Evolutionary conservation across 2,329 filamentous ascomycete species (phyloP), one percentile per base, ranked within the genome.

Genomic region (Verticillium isaacii): DNA sequence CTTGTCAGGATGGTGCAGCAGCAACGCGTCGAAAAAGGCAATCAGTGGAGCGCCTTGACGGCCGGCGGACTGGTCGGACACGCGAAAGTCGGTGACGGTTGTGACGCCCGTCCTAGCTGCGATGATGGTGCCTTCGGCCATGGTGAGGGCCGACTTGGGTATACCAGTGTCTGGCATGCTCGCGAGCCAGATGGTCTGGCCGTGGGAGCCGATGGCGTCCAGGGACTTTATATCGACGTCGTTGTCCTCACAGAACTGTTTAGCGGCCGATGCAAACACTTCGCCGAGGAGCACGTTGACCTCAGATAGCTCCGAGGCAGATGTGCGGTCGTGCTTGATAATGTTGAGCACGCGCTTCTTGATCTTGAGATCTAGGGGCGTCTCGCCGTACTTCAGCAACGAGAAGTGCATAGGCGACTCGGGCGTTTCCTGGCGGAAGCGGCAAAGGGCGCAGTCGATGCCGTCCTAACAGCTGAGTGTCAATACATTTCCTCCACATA

Each of bases 381-480:
- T 75, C 65, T 86, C 83, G 57, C 79, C 82, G 69, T 85, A 85
- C 71, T 82, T 72, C n/a, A 85, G 74, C 5, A 87, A 74, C 66
- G 83, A 78, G 64, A 87, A 82, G 66, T 83, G 79, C 78, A 88
- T 80, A 2, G 82, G 77, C 5, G 76, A 74, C 7, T 79, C 74
- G 1, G 83, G 83, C 7, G 77, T 76, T 19, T 78, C 77, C 68
- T 87, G 85, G 56, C 74, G 74, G 69, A 86, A 87, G 59, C 74
- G 81, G 66, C 84, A 85, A 9, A 86, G 75, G 2, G 82, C 84
- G 66, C 83, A 86, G 69, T 86, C 82, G 55, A 88, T 85, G 32
- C 81, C 80, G 68, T 84, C 82, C 82, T 57, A 17, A 6, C 15
- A 8, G 86, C 82, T 2, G 78, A 79, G 1, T 80, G 83, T 17